phyloP scores from a whole-genome alignment of 305 asterid genomes.

The Fraxinus ornus region DNA sequence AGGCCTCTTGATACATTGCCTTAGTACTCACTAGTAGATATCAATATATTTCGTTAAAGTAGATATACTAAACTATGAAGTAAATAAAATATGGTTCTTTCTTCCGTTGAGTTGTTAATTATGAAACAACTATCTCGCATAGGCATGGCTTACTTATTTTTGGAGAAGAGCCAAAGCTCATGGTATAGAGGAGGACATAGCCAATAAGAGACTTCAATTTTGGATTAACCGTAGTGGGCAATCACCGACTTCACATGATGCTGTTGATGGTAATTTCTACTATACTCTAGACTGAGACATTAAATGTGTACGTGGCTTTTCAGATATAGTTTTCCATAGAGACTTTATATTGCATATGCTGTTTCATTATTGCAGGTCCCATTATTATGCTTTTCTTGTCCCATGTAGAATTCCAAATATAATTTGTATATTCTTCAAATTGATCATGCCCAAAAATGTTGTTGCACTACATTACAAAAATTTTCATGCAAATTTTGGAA shows the following conservation, averaged over 20 bases:
- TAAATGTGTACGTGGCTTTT: background rate
- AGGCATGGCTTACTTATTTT: constrained; percentile 96
- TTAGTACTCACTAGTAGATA: constrained; percentile 3
- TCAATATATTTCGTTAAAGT: background rate
- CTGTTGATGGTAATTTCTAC: constrained; percentile 65
- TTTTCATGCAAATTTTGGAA: background rate
- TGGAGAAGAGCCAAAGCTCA: constrained; percentile 92
- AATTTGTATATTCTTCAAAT: background rate
- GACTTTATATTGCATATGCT: background rate
- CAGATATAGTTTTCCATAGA: background rate
- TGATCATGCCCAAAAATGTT: background rate
- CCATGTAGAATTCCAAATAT: background rate
- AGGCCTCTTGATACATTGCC: background rate
- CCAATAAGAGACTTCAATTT: constrained; percentile 65
- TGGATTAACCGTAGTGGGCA: constrained; percentile 89
- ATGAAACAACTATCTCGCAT: constrained; percentile 10
- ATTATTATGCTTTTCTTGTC: background rate
- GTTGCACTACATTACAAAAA: background rate
- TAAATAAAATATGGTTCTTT: background rate
- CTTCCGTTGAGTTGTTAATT: background rate
- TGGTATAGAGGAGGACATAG: constrained; percentile 79
- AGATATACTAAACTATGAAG: background rate
- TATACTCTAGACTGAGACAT: constrained; percentile 6
- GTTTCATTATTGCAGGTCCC: background rate
- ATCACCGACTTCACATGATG: constrained; percentile 86